A percentile compares a stretch with the other conserved stretches of the same genome.
Conservation (phyloP, 208 protist species). For the Leishmania aethiopica region DNA sequence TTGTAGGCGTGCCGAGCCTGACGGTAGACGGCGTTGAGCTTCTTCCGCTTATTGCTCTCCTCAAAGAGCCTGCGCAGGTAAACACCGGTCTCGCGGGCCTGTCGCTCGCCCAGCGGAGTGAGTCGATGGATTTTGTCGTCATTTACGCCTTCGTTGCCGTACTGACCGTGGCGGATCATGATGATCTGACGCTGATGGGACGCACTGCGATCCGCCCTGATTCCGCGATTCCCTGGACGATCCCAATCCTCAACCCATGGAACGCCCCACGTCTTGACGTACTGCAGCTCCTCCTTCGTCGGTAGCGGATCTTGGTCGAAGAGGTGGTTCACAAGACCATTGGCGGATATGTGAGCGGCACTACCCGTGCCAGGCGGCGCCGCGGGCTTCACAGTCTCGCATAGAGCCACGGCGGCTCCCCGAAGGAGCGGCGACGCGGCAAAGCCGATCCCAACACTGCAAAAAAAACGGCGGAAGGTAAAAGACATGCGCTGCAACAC, state of each 20-base stretch:
- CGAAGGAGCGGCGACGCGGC: constrained; percentile 30
- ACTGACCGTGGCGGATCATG: constrained; percentile 88
- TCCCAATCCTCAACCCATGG: constrained; percentile 76
- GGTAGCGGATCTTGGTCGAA: constrained; percentile 24
- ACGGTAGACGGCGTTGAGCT: constrained; percentile 3
- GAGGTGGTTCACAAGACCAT: constrained; percentile 37
- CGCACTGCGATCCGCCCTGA: constrained; percentile 12
- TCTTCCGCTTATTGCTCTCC: constrained; percentile 12
- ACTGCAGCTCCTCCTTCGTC: constrained; percentile 42
- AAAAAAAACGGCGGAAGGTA: constrained; percentile 26
- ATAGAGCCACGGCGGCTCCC: constrained; percentile 29
- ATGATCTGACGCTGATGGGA: constrained; percentile 58
- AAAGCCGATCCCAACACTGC: constrained; percentile 31
- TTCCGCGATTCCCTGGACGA: constrained; percentile 32
- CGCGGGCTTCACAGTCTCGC: constrained; percentile 23
- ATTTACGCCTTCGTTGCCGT: constrained; percentile 46
- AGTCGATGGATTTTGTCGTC: constrained; percentile 50
- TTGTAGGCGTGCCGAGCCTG: constrained; percentile 14
- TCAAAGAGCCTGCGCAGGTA: constrained; percentile 54
- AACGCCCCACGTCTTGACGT: constrained; percentile 64
- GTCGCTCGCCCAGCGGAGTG: constrained; percentile 58
- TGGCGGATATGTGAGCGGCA: constrained; percentile 23
- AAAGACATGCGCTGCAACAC: constrained; percentile 22
- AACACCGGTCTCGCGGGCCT: constrained; percentile 59
- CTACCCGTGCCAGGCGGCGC: constrained; percentile 1